Conservation (phyloP, 2,329 filamentous ascomycete species). For the Colletotrichum godetiae region DNA sequence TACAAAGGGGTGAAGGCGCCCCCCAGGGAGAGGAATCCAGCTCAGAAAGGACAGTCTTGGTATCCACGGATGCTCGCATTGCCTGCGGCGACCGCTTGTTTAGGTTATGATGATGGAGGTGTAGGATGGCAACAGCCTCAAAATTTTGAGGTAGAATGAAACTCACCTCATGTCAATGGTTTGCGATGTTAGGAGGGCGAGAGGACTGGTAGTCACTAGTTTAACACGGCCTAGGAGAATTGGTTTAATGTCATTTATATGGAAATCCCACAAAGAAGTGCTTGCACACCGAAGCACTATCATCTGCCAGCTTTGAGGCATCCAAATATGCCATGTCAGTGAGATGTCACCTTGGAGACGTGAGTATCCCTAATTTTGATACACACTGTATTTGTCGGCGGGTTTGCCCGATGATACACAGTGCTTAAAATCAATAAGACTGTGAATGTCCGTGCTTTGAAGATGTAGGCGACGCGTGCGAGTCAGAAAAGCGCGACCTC, state of each 20-base stretch:
- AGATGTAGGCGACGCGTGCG: conserved; percentile 15
- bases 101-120: conserved; percentile 28
- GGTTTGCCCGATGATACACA: rapidly evolving
- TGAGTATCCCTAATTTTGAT: not conserved
- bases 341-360: not conserved
- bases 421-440: not conserved
- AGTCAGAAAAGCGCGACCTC: conserved; percentile 18
- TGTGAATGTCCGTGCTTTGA: conserved; percentile 8
- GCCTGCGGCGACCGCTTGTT: conserved; percentile 17
- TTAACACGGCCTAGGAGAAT: conserved; percentile 24
- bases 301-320: not conserved
- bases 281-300: not conserved
- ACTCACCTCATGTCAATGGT: conserved; percentile 18
- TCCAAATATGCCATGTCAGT: not conserved
- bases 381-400: not conserved
- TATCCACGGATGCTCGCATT: conserved; percentile 8
- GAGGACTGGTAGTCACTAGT: conserved; percentile 31
- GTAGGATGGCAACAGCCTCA: conserved; percentile 26
- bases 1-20: conserved; percentile 22
- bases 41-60: conserved; percentile 1
- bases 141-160: conserved; percentile 11
- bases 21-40: conserved; percentile 15
- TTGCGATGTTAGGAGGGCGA: conserved; percentile 18
- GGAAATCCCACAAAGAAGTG: not conserved
- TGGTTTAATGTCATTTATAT: conserved; percentile 27